A percentile compares a stretch with the other conserved stretches of the same genome.
phyloP scores from a whole-genome alignment of 2,329 filamentous ascomycete species.

The Pseudogymnoascus sp. region DNA sequence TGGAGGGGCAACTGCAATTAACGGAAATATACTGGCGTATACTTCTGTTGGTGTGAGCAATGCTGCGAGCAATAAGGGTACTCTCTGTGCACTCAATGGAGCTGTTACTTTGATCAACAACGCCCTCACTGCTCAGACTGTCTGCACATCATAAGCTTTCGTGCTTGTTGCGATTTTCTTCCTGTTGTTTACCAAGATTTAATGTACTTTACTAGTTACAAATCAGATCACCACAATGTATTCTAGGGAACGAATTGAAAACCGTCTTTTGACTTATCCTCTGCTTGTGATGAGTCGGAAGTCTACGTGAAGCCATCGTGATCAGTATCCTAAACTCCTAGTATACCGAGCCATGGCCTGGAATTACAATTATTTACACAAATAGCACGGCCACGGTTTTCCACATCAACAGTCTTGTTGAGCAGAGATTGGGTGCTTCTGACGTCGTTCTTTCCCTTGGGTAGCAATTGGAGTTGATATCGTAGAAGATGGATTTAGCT shows the following conservation, averaged over 20 bases:
- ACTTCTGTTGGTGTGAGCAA: slow-evolving; percentile 1
- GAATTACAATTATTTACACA: background rate
- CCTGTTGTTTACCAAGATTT: background rate
- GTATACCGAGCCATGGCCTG: background rate
- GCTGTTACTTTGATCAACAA: slow-evolving; percentile 13
- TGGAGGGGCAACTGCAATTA: background rate
- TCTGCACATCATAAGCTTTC: background rate
- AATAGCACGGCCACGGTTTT: too few species aligned
- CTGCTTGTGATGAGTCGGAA: background rate
- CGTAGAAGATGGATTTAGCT: too few species aligned
- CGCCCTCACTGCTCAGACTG: slow-evolving; percentile 6
- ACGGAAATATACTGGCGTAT: slow-evolving; percentile 13
- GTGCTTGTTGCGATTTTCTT: background rate
- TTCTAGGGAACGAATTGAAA: background rate
- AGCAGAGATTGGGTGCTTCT: too few species aligned
- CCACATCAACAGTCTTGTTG: too few species aligned
- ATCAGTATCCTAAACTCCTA: background rate
- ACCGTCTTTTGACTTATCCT: background rate
- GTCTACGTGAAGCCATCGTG: background rate
- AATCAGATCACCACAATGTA: background rate
- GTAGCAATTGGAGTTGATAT: too few species aligned
- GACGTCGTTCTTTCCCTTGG: too few species aligned
- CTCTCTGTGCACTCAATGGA: slow-evolving; percentile 12
- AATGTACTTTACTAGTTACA: background rate
- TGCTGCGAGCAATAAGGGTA: slow-evolving; percentile 10